Base-by-base conservation (phyloP, 768 basidiomycete genomes). In the Boletus sensibilis region DNA sequence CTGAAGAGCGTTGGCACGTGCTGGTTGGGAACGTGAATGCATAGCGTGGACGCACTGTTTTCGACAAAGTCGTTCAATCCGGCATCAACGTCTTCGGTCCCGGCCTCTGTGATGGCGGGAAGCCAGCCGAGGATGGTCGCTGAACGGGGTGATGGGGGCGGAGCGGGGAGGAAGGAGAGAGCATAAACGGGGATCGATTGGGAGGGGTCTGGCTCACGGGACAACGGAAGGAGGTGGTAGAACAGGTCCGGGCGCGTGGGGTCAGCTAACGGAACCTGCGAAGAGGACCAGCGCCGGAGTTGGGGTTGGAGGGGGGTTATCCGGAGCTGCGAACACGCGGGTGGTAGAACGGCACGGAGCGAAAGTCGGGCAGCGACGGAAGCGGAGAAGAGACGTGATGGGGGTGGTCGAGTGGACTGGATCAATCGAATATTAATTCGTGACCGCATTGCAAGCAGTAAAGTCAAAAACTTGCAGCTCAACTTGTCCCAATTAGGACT, bases 51-150 rank as follows among this genome's bases (percentile, higher is more conserved):
- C 87, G 61, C 65, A 92, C 91, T 63, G 65, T 92, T 93, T 63
- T 84, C 84, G 51, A 74, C 71, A 61, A 92, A 92, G 67, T 91
- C 89, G 52, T 85, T 82, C 59, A 91, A 67, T 5, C 83, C 83
- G 2, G 81, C 81, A 21, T 80, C 79, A 20, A 64, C 68, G 37
- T 68, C 71, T 31, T 72, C 69, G 21, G 66, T 65, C 3, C 57
- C 67, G 5, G 56, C 61, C 1, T 63, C 60, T 27, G 68, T 66
- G 11, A 69, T 51, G 8, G 86, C 87, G 14, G 87, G 87, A 8
- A 92, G 70, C 85, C 85, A 90, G 4, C 90, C 90, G 21, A 91
- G 72, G 11, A 91, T 70, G 6, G 81, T 78, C 27, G 73, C 68
- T 9, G 86, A 85, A 21, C 78, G 75, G 3, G 74, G 60, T 1